Evolutionary conservation across 495 filamentous ascomycete species (phyloP).

Genomic region (Tuber calosporum): DNA sequence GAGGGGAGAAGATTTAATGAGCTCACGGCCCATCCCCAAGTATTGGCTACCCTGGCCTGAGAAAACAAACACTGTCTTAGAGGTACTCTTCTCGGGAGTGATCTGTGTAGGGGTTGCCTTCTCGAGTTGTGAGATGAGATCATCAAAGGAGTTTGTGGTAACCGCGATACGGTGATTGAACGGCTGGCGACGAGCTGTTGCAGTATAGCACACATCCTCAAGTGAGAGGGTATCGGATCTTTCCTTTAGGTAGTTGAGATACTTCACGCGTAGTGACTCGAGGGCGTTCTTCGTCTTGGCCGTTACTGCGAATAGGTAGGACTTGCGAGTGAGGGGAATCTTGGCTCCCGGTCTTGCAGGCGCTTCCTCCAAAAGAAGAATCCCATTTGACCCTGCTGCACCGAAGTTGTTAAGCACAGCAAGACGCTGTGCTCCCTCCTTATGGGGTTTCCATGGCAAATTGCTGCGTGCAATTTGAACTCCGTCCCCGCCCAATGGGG

Average conservation of each 20-base stretch:
- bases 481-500: conserved; percentile 25
- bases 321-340: conserved; percentile 47
- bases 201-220: conserved; percentile 64
- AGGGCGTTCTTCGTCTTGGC: conserved; percentile 55
- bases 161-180: conserved; percentile 65
- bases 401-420: conserved; percentile 67
- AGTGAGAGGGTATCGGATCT: conserved; percentile 50
- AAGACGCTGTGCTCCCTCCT: conserved; percentile 42
- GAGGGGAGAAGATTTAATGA: conserved; percentile 54
- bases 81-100: conserved; percentile 42
- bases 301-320: conserved; percentile 53
- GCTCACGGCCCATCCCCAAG: conserved; percentile 62
- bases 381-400: conserved; percentile 62
- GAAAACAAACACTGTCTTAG: conserved; percentile 59
- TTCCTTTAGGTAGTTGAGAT: conserved; percentile 51
- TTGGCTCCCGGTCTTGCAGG: conserved; percentile 41
- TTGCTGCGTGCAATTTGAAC: conserved; percentile 32
- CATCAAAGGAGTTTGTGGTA: conserved; percentile 48
- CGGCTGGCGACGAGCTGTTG: conserved; percentile 77
- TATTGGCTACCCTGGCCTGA: conserved; percentile 66
- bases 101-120: conserved; percentile 34
- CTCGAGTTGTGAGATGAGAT: conserved; percentile 37
- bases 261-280: conserved; percentile 49
- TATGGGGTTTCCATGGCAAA: conserved; percentile 14
- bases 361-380: conserved; percentile 56